Conservation (phyloP, 2,329 filamentous ascomycete genomes). For the Tolypocladium capitatum region DNA sequence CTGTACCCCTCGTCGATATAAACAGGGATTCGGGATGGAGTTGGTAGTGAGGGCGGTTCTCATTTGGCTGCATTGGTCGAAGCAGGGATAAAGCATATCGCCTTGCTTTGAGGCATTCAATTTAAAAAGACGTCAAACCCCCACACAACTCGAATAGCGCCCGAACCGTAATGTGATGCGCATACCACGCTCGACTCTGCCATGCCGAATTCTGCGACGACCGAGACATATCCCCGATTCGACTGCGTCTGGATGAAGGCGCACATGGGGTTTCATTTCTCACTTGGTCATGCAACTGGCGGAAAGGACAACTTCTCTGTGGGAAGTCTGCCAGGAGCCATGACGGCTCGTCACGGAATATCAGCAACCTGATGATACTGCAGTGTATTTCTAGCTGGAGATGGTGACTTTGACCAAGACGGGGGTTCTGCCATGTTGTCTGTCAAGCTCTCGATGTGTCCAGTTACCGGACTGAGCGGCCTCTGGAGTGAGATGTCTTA, state of each 20-base stretch:
- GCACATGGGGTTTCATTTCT: neutral
- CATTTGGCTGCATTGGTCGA: slow-evolving; percentile 46
- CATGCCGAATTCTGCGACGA: neutral
- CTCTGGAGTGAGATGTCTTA: neutral
- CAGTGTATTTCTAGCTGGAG: neutral
- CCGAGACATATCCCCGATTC: neutral
- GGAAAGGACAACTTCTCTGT: neutral
- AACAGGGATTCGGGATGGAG: slow-evolving; percentile 43
- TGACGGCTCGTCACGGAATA: neutral
- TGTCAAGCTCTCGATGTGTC: neutral
- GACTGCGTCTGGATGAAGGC: neutral
- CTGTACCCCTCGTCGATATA: slow-evolving; percentile 97
- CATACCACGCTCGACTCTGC: neutral
- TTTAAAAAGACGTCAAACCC: slow-evolving; percentile 36
- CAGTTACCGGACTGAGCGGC: neutral
- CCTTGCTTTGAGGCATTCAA: slow-evolving; percentile 42
- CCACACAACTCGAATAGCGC: slow-evolving; percentile 15
- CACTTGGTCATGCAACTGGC: neutral
- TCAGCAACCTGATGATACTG: neutral
- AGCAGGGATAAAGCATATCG: slow-evolving; percentile 41
- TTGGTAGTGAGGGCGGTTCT: slow-evolving; percentile 51
- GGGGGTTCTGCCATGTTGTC: neutral
- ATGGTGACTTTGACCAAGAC: neutral
- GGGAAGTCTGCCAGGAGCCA: neutral
- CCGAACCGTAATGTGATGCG: slow-evolving; percentile 2